Base-by-base conservation (phyloP, 306 rosid genomes). In the Rosa chinensis region DNA sequence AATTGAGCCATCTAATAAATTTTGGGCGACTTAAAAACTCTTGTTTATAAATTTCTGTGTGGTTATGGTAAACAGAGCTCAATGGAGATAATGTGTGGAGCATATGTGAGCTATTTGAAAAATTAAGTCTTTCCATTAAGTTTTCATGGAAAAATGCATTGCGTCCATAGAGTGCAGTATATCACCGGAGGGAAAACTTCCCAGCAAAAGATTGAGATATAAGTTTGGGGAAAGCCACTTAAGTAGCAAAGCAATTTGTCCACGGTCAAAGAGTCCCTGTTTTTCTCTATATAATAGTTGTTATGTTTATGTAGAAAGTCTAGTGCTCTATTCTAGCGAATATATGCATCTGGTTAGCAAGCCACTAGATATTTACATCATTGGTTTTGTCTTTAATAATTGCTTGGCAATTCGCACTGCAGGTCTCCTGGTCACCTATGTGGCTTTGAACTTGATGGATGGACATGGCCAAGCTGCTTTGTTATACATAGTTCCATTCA, bases 391-490 rank as follows among this genome's bases (percentile, higher is more conserved):
- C 25, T 64, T 17, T 55, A 42, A 5, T 10, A 62, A 52, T 77
- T 73, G 78, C 66, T 73, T 72, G 75, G 70, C 28, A 28, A 48
- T 73, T 77, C 72, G 42, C 67, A 62, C 4, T 77, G 73, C 82
- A 96, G 99, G 99, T 81, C 97, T 96, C 37, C 94, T 96, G 28
- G 52, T 96, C 87, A 96, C 99, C 28, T 93, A 96, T 32, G 88
- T 96, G 75, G 99, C 99, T 79, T 85, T 96, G 89, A 96, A 96
- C 91, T 81, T 93, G 83, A 96, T 96, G 99, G 99, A 96, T 68
- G 99, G 98, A 66, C 99, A 93, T 79, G 99, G 98, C 76, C 99
- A 96, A 81, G 98, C 99, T 0, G 99, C 99, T 81, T 86, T 96
- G 84, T 91, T 96, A 66, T 96, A 93, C 87, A 96, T 93, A 59